Percentiles rank a stretch among this genome's conserved stretches.
These are phyloP conservation scores for Quaeritorhiza haematococci DNA, from an alignment of 371 early-diverging fungal genomes.

Conservation along the genomic window DNA sequence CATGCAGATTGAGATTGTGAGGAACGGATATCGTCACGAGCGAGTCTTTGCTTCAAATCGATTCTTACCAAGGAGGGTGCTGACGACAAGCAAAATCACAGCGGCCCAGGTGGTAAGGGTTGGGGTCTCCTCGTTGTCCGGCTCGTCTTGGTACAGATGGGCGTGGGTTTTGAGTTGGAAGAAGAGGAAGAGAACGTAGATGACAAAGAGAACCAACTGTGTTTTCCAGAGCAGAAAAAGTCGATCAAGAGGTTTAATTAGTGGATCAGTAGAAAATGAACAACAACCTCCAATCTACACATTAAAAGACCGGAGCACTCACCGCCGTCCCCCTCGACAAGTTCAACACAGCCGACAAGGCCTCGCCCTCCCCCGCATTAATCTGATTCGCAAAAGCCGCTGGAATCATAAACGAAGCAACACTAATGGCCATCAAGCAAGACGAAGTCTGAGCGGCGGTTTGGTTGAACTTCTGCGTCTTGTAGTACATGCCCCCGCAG, in stretches of 20 bases:
- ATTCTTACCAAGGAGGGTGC: conserved; percentile 16
- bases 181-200: conserved; percentile 67
- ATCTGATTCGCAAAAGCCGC: conserved; percentile 58
- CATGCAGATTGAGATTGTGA: conserved; percentile 27
- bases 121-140: conserved; percentile 33
- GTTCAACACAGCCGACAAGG: conserved; percentile 42
- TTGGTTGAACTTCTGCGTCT: conserved; percentile 67
- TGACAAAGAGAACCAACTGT: conserved; percentile 58
- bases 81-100: conserved; percentile 13
- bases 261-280: background rate
- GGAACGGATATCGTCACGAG: no score
- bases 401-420: conserved; percentile 70
- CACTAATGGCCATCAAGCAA: conserved; percentile 68
- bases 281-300: background rate
- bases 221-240: background rate
- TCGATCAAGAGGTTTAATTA: no score
- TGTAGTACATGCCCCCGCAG: conserved; percentile 64
- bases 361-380: conserved; percentile 23
- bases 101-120: conserved; percentile 17
- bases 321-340: conserved; percentile 65
- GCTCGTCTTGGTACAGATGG: conserved; percentile 42
- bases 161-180: conserved; percentile 79
- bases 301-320: background rate
- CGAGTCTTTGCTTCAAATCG: no score
- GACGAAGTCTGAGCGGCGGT: conserved; percentile 78